These are phyloP conservation scores for Penicilliopsis zonata DNA, from an alignment of 495 filamentous ascomycete genomes.

Conservation along the genomic window DNA sequence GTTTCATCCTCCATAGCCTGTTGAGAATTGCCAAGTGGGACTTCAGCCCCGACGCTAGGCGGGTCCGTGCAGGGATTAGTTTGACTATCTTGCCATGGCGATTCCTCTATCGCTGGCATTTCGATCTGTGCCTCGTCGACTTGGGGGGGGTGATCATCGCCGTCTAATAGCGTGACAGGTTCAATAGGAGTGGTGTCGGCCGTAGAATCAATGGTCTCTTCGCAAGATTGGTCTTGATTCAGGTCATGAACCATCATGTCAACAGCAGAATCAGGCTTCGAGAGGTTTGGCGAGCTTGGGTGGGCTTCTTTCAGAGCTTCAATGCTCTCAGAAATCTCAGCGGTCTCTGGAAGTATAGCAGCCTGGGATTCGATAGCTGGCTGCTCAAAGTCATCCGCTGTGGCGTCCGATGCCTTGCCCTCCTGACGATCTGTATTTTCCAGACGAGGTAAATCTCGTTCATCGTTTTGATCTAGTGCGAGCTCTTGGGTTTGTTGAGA, in stretches of 20 bases:
- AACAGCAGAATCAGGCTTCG: conserved; percentile 11
- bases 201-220: too few relatives aligned
- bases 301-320: not conserved
- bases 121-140: conserved; percentile 18
- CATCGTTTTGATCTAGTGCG: too few relatives aligned
- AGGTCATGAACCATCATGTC: conserved; percentile 9
- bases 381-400: too few relatives aligned
- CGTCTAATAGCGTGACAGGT: too few relatives aligned
- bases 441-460: too few relatives aligned
- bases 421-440: too few relatives aligned
- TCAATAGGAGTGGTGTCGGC: too few relatives aligned
- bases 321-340: conserved; percentile 9
- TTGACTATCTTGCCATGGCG: conserved; percentile 11
- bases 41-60: conserved; percentile 21
- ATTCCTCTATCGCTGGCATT: conserved; percentile 12
- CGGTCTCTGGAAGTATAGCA: too few relatives aligned
- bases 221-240: conserved; percentile 8
- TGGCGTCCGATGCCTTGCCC: too few relatives aligned
- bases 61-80: conserved; percentile 22
- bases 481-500: too few relatives aligned
- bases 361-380: too few relatives aligned
- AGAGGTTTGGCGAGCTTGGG: conserved; percentile 2
- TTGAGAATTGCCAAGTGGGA: conserved; percentile 20
- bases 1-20: conserved; percentile 17
- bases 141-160: too few relatives aligned